Percentiles rank a stretch among this genome's conserved stretches.
These are phyloP conservation scores for Annulohypoxylon bovei DNA, from an alignment of 495 filamentous ascomycete species.

Conservation along the genomic window DNA sequence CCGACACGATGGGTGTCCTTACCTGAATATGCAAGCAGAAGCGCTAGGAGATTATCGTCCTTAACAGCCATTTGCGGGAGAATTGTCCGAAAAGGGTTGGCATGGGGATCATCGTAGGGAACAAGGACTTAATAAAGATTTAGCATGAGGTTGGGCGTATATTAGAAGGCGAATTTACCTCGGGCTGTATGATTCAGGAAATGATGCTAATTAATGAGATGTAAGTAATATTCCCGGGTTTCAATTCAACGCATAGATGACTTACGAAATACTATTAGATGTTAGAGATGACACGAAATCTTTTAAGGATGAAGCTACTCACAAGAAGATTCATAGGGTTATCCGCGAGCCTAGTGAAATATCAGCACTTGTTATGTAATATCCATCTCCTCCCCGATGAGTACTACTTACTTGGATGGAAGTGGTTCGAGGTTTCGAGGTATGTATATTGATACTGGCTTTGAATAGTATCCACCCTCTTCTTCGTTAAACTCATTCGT, in stretches of 20 bases:
- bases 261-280: conserved; percentile 53
- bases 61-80: conserved; percentile 72
- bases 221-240: conserved; percentile 7
- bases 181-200: conserved; percentile 82
- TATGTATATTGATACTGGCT: conserved; percentile 62
- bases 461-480: conserved; percentile 73
- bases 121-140: conserved; percentile 63
- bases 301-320: conserved; percentile 55
- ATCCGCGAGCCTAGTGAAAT: conserved; percentile 57
- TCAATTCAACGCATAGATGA: conserved; percentile 15
- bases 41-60: conserved; percentile 79
- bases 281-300: conserved; percentile 25
- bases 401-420: conserved; percentile 53
- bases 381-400: background rate
- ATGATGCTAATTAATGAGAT: conserved; percentile 62
- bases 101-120: conserved; percentile 74
- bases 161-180: conserved; percentile 30
- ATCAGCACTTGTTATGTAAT: conserved; percentile 5
- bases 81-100: conserved; percentile 78
- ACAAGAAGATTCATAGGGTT: conserved; percentile 81
- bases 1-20: conserved; percentile 11
- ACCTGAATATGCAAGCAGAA: conserved; percentile 80
- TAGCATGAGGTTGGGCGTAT: conserved; percentile 12
- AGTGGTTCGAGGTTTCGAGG: conserved; percentile 50
- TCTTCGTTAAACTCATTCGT: conserved; percentile 61